Evolutionary conservation across 1,139 yeast species (phyloP), one percentile per base, ranked within the genome.

Genomic region (Hansenula anomala): DNA sequence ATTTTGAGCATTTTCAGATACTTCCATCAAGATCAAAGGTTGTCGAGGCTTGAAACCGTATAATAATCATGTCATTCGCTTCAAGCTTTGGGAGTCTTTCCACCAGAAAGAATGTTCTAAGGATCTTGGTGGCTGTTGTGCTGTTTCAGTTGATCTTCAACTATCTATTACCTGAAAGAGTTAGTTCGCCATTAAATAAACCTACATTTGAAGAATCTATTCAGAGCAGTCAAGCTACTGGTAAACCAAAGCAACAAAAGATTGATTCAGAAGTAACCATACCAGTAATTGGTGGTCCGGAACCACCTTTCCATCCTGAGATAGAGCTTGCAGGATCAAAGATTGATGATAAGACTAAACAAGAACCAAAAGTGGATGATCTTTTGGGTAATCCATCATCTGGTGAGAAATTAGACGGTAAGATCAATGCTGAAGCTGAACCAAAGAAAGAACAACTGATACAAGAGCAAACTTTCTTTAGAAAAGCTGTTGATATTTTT

Each of bases 401-500:
- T 13, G 28, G 5, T 16, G 34, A 24, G 5, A 23, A 23, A 17
- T 17, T 32, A n/a, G 13, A 28, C 3, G 15, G n/a, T 3, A 32
- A 23, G 6, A 6, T 15, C 3, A 23, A 32, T 12, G 28, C 13
- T 14, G 33, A 22, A 7, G 7, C 6, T 11, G 26, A 30, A 14
- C 11, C 23, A 12, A 24, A 32, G 12, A 12, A 10, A 6, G 10
- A 24, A 24, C 34, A 24, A 8, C 13, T 32, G 4, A 14, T 16
- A 18, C 16, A 22, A 12, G 24, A 35, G 10, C 25, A 17, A 22
- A 10, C 40, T 2, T 51, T 41, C 37, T 50, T 49, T 43, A 41
- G 38, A 30, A 33, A 40, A 9, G 46, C 55, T 6, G 33, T 52
- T 10, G 42, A 42, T 12, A 46, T 49, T 9, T 47, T 52, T 31